Conservation (phyloP, 1,284 basidiomycete species). For the Pseudozyma sp. region DNA sequence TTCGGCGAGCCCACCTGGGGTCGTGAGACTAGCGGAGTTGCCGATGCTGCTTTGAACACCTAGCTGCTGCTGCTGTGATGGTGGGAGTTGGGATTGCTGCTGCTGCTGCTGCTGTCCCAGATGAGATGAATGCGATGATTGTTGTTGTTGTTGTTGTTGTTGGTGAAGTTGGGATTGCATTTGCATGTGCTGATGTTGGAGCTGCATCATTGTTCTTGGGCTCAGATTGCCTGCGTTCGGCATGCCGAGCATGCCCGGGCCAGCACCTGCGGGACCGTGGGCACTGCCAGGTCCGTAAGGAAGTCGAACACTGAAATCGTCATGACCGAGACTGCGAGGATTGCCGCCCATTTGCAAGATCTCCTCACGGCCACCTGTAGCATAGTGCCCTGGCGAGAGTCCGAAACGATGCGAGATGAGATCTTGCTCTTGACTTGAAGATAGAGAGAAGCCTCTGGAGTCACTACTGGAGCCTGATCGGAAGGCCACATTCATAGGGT, state of each 20-base stretch:
- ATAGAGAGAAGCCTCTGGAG: slow-evolving; percentile 30
- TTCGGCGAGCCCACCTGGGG: slow-evolving; percentile 71
- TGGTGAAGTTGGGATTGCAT: slow-evolving; percentile 49
- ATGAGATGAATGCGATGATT: slow-evolving; percentile 16
- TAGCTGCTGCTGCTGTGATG: slow-evolving; percentile 28
- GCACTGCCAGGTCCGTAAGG: slow-evolving; percentile 8
- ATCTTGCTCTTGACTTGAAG: slow-evolving; percentile 39
- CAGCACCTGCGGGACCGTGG: slow-evolving; percentile 1
- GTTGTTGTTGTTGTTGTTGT: slow-evolving; percentile 30
- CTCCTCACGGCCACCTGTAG: slow-evolving; percentile 27
- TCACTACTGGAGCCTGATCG: slow-evolving; percentile 26
- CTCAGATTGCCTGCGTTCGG: slow-evolving; percentile 52
- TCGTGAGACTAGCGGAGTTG: slow-evolving; percentile 18
- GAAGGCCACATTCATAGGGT: slow-evolving; percentile 45
- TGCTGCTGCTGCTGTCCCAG: slow-evolving; percentile 21
- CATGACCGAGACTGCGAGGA: slow-evolving; percentile 30
- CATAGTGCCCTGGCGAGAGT: slow-evolving; percentile 35
- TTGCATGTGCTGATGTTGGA: slow-evolving; percentile 61
- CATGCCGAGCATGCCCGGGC: slow-evolving; percentile 32
- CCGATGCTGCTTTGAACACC: slow-evolving; percentile 29
- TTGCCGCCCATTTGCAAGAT: slow-evolving; percentile 30
- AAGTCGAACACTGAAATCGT: slow-evolving; percentile 35
- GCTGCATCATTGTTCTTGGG: slow-evolving; percentile 59
- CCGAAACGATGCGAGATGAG: slow-evolving; percentile 40
- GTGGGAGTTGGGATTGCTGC: slow-evolving; percentile 4